Evolutionary conservation across 306 rosid genomes (phyloP).

Genomic region (Lathyrus tuberosus): DNA sequence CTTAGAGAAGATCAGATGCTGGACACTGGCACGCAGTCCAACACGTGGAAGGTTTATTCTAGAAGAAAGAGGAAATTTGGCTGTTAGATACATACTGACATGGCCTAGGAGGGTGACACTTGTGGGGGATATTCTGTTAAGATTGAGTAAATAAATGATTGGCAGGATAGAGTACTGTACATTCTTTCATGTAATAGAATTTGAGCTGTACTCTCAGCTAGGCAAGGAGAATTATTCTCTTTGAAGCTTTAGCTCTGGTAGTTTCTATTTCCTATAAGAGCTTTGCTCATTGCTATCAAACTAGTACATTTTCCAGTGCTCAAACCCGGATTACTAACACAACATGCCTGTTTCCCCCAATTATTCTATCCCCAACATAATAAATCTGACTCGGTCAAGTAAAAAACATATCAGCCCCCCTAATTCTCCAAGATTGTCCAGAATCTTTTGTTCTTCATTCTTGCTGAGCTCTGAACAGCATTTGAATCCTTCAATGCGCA

Average conservation of each 20-base stretch:
- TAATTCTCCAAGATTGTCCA: constrained; percentile 6
- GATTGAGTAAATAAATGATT: not conserved
- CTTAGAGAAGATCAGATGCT: not conserved
- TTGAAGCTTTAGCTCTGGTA: not conserved
- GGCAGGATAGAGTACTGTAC: not conserved
- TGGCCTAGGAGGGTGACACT: not conserved
- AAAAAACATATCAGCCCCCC: not conserved
- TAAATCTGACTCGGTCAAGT: not conserved
- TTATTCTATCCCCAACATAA: not conserved
- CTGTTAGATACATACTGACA: not conserved
- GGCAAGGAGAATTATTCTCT: not conserved
- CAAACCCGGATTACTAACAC: not conserved
- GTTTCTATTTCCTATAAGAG: not conserved
- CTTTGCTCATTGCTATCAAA: not conserved
- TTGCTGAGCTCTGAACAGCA: not conserved
- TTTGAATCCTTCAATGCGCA: constrained; percentile 10
- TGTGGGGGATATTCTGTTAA: not conserved
- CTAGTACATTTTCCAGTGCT: not conserved
- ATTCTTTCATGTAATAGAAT: not conserved
- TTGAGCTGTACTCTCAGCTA: not conserved
- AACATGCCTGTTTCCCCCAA: not conserved
- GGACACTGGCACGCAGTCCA: not conserved
- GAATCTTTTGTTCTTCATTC: not conserved
- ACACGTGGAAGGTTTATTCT: not conserved
- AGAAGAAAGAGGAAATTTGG: not conserved